Conservation (phyloP, 1,139 yeast species). For the Geotrichum histeridarum region DNA sequence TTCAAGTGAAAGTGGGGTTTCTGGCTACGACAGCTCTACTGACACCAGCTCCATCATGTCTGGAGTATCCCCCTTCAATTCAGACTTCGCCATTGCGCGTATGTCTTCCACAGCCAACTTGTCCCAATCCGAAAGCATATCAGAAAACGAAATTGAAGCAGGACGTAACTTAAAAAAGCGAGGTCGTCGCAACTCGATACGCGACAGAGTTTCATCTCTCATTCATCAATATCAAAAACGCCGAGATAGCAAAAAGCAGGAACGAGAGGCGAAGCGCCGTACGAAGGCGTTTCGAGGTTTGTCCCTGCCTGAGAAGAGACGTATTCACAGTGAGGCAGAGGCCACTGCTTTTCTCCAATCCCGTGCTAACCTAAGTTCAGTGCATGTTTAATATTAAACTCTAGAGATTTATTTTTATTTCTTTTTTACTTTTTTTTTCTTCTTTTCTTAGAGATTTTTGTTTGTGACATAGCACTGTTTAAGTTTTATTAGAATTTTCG, state of each 20-base stretch:
- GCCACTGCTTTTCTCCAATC: slow-evolving; percentile 6
- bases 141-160: too few relatives aligned
- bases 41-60: background rate
- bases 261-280: background rate
- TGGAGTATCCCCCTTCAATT: background rate
- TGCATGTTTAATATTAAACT: background rate
- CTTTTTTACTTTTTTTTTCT: background rate
- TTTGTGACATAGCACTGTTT: too few relatives aligned
- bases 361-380: background rate
- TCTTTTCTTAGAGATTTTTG: too few relatives aligned
- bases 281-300: slow-evolving; percentile 1
- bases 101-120: too few relatives aligned
- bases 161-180: too few relatives aligned
- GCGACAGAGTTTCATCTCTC: background rate
- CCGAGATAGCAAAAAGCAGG: background rate
- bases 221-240: background rate
- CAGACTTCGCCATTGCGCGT: background rate
- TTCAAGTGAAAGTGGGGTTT: too few relatives aligned
- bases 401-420: background rate
- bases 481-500: too few relatives aligned
- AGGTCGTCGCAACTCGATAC: background rate
- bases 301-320: slow-evolving; percentile 5
- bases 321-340: slow-evolving; percentile 4
- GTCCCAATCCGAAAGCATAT: too few relatives aligned
- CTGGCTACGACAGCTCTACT: too few relatives aligned